A percentile compares a stretch with the other conserved stretches of the same genome.
These are phyloP conservation scores for Scopulariopsis brevicaulis DNA, from an alignment of 2,329 filamentous ascomycete genomes.

Conservation along the genomic window DNA sequence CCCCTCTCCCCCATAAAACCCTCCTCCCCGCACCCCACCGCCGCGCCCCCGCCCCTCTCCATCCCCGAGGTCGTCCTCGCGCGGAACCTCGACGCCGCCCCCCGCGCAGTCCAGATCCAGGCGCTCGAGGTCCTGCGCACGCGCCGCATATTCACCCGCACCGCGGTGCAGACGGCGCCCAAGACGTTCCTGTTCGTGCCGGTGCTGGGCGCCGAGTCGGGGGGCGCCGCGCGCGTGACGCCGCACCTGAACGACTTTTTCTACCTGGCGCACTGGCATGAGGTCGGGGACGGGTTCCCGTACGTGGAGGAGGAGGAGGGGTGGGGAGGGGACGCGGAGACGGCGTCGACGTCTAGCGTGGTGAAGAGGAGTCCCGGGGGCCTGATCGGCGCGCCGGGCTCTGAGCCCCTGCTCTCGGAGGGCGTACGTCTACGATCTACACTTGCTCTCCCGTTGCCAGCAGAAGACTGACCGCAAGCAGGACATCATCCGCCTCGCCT, in stretches of 20 bases:
- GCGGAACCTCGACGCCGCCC: constrained; percentile 64
- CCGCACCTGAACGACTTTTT: constrained; percentile 68
- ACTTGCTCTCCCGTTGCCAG: neutral
- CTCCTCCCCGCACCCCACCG: constrained; percentile 8
- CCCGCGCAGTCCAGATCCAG: constrained; percentile 73
- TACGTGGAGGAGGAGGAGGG: constrained; percentile 55
- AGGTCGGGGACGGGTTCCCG: constrained; percentile 57
- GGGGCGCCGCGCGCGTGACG: constrained; percentile 31
- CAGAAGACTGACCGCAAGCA: constrained; percentile 10
- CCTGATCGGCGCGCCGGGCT: constrained; percentile 6
- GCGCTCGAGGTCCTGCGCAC: constrained; percentile 67
- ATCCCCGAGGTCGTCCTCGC: constrained; percentile 80
- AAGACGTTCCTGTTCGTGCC: constrained; percentile 72
- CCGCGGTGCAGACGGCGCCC: constrained; percentile 61
- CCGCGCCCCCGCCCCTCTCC: constrained; percentile 14
- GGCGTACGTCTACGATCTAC: constrained; percentile 21
- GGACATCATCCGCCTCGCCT: constrained; percentile 48
- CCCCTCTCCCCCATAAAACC: constrained; percentile 17
- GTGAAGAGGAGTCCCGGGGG: constrained; percentile 22
- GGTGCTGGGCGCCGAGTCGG: constrained; percentile 43
- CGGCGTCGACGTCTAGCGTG: constrained; percentile 30
- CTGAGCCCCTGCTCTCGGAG: constrained; percentile 25
- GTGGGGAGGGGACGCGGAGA: constrained; percentile 19
- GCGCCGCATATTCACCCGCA: constrained; percentile 65
- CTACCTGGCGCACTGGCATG: constrained; percentile 80